Conservation (phyloP, 306 rosid species). For the Hippophae rhamnoides region DNA sequence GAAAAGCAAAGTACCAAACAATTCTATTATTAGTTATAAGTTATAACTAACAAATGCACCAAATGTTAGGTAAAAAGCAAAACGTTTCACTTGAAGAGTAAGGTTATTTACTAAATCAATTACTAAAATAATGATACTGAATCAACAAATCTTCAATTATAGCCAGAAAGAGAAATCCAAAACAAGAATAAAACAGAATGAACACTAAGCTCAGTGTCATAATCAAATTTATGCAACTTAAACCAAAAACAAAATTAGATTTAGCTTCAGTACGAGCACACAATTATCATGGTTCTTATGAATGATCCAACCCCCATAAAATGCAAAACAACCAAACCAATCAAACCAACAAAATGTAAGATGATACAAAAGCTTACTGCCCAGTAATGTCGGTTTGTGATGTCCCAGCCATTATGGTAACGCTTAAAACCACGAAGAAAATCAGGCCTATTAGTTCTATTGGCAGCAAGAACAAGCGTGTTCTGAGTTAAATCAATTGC, state of each 20-base stretch:
- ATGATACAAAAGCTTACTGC: slow-evolving; percentile 53
- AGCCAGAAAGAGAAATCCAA: too few species aligned
- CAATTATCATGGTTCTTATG: background rate
- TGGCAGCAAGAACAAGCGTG: slow-evolving; percentile 74
- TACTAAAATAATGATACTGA: too few species aligned
- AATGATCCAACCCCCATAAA: slow-evolving; percentile 13
- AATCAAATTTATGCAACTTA: background rate
- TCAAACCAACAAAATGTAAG: slow-evolving; percentile 6
- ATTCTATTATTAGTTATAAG: slow-evolving; percentile 3
- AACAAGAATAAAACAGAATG: too few species aligned
- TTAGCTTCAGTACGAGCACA: background rate
- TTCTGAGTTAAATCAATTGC: slow-evolving; percentile 22
- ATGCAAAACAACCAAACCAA: slow-evolving; percentile 2
- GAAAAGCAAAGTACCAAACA: background rate
- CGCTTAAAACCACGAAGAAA: slow-evolving; percentile 51
- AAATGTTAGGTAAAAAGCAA: background rate
- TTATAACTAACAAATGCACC: background rate
- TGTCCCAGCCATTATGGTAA: slow-evolving; percentile 86
- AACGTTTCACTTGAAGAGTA: background rate
- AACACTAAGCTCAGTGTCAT: too few species aligned
- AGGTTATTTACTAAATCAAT: background rate
- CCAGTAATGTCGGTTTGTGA: slow-evolving; percentile 76
- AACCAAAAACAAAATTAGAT: background rate
- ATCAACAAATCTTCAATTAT: too few species aligned
- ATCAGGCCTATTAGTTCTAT: slow-evolving; percentile 77